A percentile compares a stretch with the other conserved stretches of the same genome.
Conservation (phyloP, 1,284 basidiomycete genomes). For the Leccinum fuscescens region DNA sequence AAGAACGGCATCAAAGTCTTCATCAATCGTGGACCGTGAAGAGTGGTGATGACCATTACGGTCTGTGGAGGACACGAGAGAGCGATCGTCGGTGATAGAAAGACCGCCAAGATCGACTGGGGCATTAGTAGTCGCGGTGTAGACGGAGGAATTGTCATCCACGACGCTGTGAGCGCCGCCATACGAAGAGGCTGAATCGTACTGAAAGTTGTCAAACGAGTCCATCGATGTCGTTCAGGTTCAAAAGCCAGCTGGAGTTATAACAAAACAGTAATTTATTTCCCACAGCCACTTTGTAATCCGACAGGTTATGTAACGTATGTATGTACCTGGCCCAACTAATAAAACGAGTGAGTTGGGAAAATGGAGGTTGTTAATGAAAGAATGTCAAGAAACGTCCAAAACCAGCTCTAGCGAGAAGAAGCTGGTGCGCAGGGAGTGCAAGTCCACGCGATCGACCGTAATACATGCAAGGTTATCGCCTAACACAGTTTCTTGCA, state of each 20-base stretch:
- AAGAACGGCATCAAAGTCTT: conserved; percentile 83
- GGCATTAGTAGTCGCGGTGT: conserved; percentile 68
- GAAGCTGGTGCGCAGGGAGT: background rate
- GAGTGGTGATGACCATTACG: conserved; percentile 39
- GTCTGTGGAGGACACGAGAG: conserved; percentile 38
- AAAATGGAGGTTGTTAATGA: conserved; percentile 8
- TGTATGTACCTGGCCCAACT: background rate
- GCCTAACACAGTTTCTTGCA: conserved; percentile 24
- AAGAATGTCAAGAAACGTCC: conserved; percentile 15
- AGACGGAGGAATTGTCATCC: conserved; percentile 84
- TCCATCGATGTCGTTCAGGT: conserved; percentile 55
- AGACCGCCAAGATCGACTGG: conserved; percentile 66
- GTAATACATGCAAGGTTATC: conserved; percentile 15
- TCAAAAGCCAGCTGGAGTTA: conserved; percentile 6
- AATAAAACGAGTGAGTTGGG: conserved; percentile 16
- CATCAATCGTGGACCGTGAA: conserved; percentile 54
- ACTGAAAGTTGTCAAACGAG: conserved; percentile 85
- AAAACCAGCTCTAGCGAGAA: conserved; percentile 2
- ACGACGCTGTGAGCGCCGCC: conserved; percentile 70
- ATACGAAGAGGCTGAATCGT: conserved; percentile 74
- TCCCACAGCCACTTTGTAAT: conserved; percentile 29
- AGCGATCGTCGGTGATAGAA: conserved; percentile 58
- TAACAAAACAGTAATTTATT: conserved; percentile 28
- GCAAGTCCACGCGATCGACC: background rate
- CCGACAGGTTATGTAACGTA: conserved; percentile 9